Percentiles rank a stretch among this genome's conserved stretches.
Conservation (phyloP, 192 early-diverging fungal genomes). For the Backusella tuberculispora region DNA sequence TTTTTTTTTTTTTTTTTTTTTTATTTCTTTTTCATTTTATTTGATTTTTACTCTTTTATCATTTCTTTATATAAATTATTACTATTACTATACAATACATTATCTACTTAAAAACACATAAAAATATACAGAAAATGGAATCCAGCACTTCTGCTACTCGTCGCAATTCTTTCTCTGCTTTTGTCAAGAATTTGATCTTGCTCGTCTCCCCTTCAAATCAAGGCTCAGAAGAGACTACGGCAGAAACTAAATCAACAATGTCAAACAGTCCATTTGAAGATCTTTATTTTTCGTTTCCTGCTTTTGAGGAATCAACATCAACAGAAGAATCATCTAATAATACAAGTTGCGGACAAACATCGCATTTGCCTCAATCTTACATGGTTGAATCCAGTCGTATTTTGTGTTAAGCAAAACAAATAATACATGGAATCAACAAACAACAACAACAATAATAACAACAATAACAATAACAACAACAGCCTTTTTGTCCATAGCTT, state of each 20-base stretch:
- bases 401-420: slow-evolving; percentile 12
- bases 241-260: slow-evolving; percentile 1
- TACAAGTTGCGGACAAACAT: slow-evolving; percentile 6
- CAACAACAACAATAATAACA: no score
- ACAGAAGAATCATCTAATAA: background rate
- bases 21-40: background rate
- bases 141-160: slow-evolving; percentile 1
- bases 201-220: slow-evolving; percentile 25
- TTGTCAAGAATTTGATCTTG: slow-evolving; percentile 29
- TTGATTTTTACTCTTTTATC: no score
- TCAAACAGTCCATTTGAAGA: slow-evolving; percentile 23
- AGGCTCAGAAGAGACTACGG: background rate
- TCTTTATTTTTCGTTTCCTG: slow-evolving; percentile 23
- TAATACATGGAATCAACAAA: slow-evolving; percentile 8
- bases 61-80: slow-evolving; percentile 1
- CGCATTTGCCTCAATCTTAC: slow-evolving; percentile 2
- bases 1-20: slow-evolving; percentile 9
- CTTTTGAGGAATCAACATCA: slow-evolving; percentile 19
- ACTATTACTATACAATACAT: background rate
- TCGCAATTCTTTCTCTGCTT: slow-evolving; percentile 25
- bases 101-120: background rate
- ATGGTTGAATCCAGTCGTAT: slow-evolving; percentile 16
- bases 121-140: slow-evolving; percentile 10
- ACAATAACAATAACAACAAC: no score
- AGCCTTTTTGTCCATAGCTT: background rate